phyloP scores from a whole-genome alignment of 345 rosid genomes.

The Eucalyptus camaldulensis region DNA sequence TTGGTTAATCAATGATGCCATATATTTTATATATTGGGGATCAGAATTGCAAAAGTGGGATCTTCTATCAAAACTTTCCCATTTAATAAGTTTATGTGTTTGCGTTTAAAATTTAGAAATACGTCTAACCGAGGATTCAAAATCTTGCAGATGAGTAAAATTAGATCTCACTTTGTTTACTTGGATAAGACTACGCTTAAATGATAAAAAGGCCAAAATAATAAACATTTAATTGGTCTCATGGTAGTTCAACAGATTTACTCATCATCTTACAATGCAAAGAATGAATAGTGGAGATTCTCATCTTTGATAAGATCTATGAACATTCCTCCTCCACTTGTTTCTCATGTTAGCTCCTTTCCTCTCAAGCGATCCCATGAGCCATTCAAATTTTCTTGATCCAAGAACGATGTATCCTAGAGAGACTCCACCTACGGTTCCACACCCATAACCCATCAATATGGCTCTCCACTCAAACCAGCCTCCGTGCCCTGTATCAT shows the following conservation, averaged over 20 bases:
- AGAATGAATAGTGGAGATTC: background rate
- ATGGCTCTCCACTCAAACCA: background rate
- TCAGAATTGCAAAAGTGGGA: accelerated
- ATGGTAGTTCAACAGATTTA: accelerated
- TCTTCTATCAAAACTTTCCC: accelerated
- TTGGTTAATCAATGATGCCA: accelerated
- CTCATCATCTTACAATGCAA: background rate
- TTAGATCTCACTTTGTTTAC: accelerated
- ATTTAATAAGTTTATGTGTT: background rate
- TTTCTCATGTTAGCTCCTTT: slow-evolving; percentile 39
- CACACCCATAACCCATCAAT: background rate
- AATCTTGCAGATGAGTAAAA: background rate
- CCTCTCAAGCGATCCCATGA: slow-evolving; percentile 7
- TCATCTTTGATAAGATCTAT: background rate
- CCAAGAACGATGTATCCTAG: background rate
- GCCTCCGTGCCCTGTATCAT: background rate
- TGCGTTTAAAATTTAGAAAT: background rate
- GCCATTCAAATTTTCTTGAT: background rate
- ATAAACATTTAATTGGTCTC: background rate
- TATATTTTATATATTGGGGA: accelerated
- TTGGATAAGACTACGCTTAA: background rate
- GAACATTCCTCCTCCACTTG: background rate
- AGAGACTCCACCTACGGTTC: background rate
- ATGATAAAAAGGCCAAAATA: background rate
- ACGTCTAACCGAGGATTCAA: background rate